phyloP scores from a whole-genome alignment of 2,329 filamentous ascomycete genomes.

The Botrytis hyacinthi region DNA sequence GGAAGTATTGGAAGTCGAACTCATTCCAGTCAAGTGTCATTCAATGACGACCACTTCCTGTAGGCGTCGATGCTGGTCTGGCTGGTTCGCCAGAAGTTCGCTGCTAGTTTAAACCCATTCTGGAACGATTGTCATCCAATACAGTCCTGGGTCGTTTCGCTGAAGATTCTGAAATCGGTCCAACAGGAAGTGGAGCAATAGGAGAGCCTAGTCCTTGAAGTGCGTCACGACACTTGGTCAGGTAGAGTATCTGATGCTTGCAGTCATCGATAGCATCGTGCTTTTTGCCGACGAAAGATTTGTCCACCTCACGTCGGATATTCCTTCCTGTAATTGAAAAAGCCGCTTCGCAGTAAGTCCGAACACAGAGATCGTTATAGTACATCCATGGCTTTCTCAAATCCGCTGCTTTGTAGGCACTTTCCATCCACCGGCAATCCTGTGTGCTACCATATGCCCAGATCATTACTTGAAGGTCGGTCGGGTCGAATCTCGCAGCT shows the following conservation, averaged over 20 bases:
- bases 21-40: background rate
- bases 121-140: slow-evolving; percentile 1
- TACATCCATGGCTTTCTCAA: background rate
- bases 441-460: slow-evolving; percentile 10
- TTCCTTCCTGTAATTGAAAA: slow-evolving; percentile 13
- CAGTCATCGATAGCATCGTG: slow-evolving; percentile 16
- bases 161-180: background rate
- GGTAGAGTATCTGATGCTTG: slow-evolving; percentile 8
- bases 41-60: background rate
- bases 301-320: background rate
- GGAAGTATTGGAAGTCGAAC: background rate
- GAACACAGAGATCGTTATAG: slow-evolving; percentile 3
- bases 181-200: background rate
- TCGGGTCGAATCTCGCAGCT: background rate
- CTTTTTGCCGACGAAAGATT: slow-evolving; percentile 1
- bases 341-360: background rate
- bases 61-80: background rate
- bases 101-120: background rate
- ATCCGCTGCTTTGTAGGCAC: background rate
- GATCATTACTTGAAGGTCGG: slow-evolving; percentile 7
- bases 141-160: background rate
- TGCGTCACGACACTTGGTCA: slow-evolving; percentile 7
- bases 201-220: background rate
- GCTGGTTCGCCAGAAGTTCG: background rate
- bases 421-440: slow-evolving; percentile 8